Evolutionary conservation across 306 rosid species (phyloP), one percentile per base, ranked within the genome.

Genomic region (Inga leiocalycina): DNA sequence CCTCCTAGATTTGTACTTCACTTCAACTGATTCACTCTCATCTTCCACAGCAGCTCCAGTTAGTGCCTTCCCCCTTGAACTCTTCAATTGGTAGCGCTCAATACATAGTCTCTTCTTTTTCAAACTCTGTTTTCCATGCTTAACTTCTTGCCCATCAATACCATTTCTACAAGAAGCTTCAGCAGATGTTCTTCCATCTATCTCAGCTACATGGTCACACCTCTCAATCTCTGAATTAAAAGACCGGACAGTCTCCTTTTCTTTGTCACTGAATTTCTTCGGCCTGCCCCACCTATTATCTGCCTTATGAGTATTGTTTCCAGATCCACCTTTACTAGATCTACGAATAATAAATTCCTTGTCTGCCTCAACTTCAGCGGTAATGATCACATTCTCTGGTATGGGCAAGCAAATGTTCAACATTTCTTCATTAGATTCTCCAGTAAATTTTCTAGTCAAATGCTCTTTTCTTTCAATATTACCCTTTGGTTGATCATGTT

Each of bases 401-500:
- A 49, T 62, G n/a, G 51, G n/a, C 48, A 75, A 32, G 66, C 66
- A 51, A 75, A 52, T 75, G 46, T 45, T 15, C 78, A 34, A 64
- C 22, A 35, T 75, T 44, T 75, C 78, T 41, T 75, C 81, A 45
- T 62, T 34, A 44, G 46, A 49, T 49, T 51, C 46, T 22, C 82
- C 66, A 68, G 64, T 15, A 70, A 59, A 62, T 69, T 24, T 20
- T 19, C 46, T 15, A 37, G 71, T 41, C 37, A 81, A 51, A 37
- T 35, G 37, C 59, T 71, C 61, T 57, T 71, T 84, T 75, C 77
- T 62, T 41, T 75, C 56, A 69, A 68, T 71, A 16, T 41, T 65
- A 43, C 86, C 88, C 81, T 83, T 89, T 46, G 90, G 88, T 41
- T 84, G 84, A 83, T 88, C 90, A 2, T 37, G 75, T 84, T 70